These are phyloP conservation scores for Mortierella sp. DNA, from an alignment of 371 early-diverging fungal species.

Conservation along the genomic window DNA sequence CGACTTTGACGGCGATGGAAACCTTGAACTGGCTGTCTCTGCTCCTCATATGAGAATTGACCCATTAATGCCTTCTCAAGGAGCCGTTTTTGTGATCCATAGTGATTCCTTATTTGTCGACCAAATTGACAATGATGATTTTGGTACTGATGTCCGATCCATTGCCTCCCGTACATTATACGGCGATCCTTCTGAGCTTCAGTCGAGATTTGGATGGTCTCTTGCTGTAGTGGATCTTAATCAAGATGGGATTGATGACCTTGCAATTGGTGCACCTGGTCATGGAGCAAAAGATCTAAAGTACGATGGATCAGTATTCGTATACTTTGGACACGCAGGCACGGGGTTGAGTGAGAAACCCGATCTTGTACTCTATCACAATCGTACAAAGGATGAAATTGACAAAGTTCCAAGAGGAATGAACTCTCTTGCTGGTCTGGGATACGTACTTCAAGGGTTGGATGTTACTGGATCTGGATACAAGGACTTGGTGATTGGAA, in stretches of 20 bases:
- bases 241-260: conserved; percentile 88
- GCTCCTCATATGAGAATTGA: conserved; percentile 69
- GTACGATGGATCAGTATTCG: conserved; percentile 69
- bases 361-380: conserved; percentile 58
- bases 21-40: conserved; percentile 74
- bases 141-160: conserved; percentile 53
- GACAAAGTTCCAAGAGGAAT: conserved; percentile 26
- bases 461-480: conserved; percentile 79
- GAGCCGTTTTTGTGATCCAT: conserved; percentile 73
- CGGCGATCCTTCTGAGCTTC: conserved; percentile 45
- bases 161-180: conserved; percentile 44
- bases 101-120: conserved; percentile 27
- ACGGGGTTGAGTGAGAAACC: conserved; percentile 61
- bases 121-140: conserved; percentile 5
- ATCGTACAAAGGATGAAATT: conserved; percentile 26
- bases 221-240: conserved; percentile 84
- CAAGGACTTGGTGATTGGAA: conserved; percentile 77
- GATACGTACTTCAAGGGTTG: conserved; percentile 65
- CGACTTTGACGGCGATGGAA: conserved; percentile 78
- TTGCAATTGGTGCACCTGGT: conserved; percentile 84
- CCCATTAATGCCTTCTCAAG: conserved; percentile 58
- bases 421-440: conserved; percentile 60
- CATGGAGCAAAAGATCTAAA: conserved; percentile 43
- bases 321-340: conserved; percentile 76
- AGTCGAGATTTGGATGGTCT: conserved; percentile 83